Base-by-base conservation (phyloP, 805 yeast species). In the Ogataea corticis region DNA sequence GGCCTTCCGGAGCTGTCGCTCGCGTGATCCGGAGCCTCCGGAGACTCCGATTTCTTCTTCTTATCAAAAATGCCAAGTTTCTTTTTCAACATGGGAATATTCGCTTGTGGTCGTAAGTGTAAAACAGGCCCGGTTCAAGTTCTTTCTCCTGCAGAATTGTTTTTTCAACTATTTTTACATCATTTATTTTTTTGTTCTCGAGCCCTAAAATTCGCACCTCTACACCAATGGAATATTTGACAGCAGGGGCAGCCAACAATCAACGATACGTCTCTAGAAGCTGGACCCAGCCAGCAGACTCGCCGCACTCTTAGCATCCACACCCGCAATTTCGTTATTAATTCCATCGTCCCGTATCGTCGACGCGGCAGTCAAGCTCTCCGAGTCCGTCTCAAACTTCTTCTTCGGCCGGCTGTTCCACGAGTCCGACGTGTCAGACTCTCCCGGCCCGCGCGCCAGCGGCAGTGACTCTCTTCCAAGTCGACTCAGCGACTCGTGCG, bases 221-320 rank as follows among this genome's bases (percentile, higher is more conserved):
- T 41, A 28, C 43, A 46, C 43, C 45, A 36, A 7, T 21, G 9
- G n/a, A 21, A 21, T 21, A 21, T 21, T 21, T 21, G n/a, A n/a
- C n/a, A n/a, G n/a, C n/a, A n/a, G n/a, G n/a, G n/a, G n/a, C n/a
- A n/a, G n/a, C n/a, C n/a, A n/a, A n/a, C n/a, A n/a, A n/a, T n/a
- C n/a, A n/a, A n/a, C n/a, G n/a, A n/a, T 23, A 7, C n/a, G n/a
- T n/a, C n/a, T n/a, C 44, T 63, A 82, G 55, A 87, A 87, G 3
- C 87, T 80, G 2, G 92, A 81, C 3, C 82, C 82, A 1, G 96
- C 96, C 21, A 91, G 71, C 33, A 92, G 56, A 29, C 80, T 72
- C 0, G 96, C 97, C 1, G 96, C 98, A 56, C 82, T 83, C 49
- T 79, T 80, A 0, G 96, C 95, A 65, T 88, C 92, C 4, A 89